Evolutionary conservation across 176 grass and related monocot genomes (phyloP).

Genomic region (Thinopyrum elongatum): DNA sequence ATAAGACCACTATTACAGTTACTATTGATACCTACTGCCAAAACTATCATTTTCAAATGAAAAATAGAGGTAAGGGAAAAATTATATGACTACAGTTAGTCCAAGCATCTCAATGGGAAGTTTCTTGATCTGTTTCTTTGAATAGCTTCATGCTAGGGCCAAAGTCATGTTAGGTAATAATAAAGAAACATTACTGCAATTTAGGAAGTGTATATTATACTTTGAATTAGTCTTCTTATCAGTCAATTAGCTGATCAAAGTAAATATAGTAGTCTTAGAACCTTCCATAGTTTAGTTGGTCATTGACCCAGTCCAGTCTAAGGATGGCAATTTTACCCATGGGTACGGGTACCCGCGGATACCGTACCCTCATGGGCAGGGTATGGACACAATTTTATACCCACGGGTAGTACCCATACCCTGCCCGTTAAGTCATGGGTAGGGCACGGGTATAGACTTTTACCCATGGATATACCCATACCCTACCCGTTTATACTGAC

Average conservation of each 20-base stretch:
- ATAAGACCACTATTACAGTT: background rate
- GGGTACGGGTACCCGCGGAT: no score
- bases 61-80: background rate
- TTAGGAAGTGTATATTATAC: background rate
- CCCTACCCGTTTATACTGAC: no score
- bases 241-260: slow-evolving; percentile 11
- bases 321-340: no score
- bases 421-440: no score
- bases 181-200: background rate
- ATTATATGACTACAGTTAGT: background rate
- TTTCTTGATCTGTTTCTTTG: slow-evolving; percentile 26
- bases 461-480: no score
- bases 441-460: no score
- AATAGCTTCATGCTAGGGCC: slow-evolving; percentile 18
- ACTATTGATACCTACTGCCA: background rate
- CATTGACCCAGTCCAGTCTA: slow-evolving; percentile 2
- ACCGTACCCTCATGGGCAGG: no score
- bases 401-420: no score
- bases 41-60: slow-evolving; percentile 2
- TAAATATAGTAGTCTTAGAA: background rate
- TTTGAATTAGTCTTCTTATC: slow-evolving; percentile 18
- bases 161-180: background rate
- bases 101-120: background rate
- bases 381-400: no score
- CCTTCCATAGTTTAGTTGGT: slow-evolving; percentile 15